A percentile compares a stretch with the other conserved stretches of the same genome.
These are phyloP conservation scores for Coccomyxa subellipsoidea DNA, from an alignment of 163 green algal genomes.

Conservation along the genomic window DNA sequence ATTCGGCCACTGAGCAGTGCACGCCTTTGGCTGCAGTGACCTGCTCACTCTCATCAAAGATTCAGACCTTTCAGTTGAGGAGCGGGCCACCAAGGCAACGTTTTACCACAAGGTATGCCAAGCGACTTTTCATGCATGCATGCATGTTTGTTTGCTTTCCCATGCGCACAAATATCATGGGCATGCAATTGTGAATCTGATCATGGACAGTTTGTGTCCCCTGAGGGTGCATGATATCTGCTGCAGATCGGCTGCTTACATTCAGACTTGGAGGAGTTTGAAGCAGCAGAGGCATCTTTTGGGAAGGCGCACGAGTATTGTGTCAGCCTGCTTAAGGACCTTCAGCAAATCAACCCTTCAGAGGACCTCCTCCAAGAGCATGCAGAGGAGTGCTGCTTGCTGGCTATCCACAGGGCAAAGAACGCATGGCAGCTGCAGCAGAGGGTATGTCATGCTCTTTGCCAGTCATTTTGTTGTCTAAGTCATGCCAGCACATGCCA, in stretches of 20 bases:
- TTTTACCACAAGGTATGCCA: conserved; percentile 23
- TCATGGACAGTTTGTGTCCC: background rate
- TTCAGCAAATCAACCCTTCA: background rate
- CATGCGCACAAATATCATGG: background rate
- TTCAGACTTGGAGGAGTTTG: background rate
- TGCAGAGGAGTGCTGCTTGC: background rate
- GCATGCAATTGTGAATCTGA: background rate
- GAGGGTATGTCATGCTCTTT: background rate
- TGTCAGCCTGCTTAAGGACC: conserved; percentile 1
- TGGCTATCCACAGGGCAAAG: conserved; percentile 8
- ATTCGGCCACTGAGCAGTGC: no score
- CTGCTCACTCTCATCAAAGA: conserved; percentile 14
- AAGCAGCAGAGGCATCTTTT: conserved; percentile 18
- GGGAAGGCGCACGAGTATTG: conserved; percentile 11
- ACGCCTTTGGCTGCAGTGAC: conserved; percentile 13
- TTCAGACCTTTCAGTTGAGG: background rate
- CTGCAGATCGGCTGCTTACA: conserved; percentile 14
- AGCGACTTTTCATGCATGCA: background rate
- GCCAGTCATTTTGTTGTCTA: background rate
- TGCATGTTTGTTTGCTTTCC: background rate
- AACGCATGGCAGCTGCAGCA: conserved; percentile 23
- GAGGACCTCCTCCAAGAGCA: background rate
- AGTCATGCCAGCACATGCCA: background rate
- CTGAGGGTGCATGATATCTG: background rate
- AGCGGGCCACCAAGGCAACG: conserved; percentile 9